Conservation (phyloP, 2,329 filamentous ascomycete species). For the Lasiodiplodia sp. region DNA sequence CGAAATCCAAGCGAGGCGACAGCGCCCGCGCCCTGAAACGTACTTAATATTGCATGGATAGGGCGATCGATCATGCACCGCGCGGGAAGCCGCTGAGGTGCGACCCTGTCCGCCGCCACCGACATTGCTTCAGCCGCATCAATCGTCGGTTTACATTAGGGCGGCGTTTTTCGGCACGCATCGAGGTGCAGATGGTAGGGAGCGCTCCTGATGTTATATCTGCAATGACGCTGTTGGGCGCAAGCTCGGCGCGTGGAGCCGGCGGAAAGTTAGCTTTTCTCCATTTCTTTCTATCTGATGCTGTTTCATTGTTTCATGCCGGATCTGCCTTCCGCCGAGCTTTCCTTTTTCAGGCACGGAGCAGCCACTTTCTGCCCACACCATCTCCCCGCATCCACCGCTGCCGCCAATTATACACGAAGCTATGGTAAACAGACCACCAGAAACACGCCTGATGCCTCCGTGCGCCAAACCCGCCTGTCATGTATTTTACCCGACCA, state of each 20-base stretch:
- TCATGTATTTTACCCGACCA: conserved; percentile 21
- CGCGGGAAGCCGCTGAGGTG: neutral
- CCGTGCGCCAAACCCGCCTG: conserved; percentile 3
- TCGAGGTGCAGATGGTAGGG: neutral
- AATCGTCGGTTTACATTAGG: neutral
- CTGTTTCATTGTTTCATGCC: conserved; percentile 25
- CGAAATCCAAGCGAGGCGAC: neutral
- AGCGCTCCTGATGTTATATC: neutral
- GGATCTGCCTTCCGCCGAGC: conserved; percentile 22
- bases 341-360: conserved; percentile 26
- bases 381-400: conserved; percentile 20
- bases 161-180: neutral
- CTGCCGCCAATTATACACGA: neutral
- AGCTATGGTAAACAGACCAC: neutral
- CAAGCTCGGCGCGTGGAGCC: conserved; percentile 2
- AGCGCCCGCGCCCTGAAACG: conserved; percentile 16
- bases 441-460: conserved; percentile 15
- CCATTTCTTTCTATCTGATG: conserved; percentile 4
- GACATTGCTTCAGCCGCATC: neutral
- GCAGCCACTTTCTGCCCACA: conserved; percentile 10
- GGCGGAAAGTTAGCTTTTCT: neutral
- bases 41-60: conserved; percentile 12
- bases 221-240: neutral
- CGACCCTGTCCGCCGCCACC: conserved; percentile 10
- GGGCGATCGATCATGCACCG: conserved; percentile 16